phyloP scores from a whole-genome alignment of 495 filamentous ascomycete genomes.

The Umbilicaria muhlenbergii region DNA sequence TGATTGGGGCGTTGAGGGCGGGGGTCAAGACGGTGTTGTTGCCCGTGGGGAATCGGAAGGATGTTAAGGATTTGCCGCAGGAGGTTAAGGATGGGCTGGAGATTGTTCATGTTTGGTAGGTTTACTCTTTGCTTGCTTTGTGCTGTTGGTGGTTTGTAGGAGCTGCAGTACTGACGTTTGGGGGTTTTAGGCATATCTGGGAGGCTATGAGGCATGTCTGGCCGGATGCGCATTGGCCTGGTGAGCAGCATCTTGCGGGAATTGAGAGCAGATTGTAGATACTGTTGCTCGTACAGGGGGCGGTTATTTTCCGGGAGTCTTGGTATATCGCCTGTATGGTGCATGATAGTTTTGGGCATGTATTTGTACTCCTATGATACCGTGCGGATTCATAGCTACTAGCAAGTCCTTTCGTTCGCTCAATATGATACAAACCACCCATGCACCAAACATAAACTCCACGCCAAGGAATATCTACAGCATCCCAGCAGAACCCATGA shows the following conservation, averaged over 20 bases:
- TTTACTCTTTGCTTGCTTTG: slow-evolving; percentile 3
- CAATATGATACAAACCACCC: too few species aligned
- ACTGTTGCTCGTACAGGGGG: not conserved
- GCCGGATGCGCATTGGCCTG: slow-evolving; percentile 70
- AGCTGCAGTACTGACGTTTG: slow-evolving; percentile 12
- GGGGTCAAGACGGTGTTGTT: slow-evolving; percentile 91
- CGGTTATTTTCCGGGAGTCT: not conserved
- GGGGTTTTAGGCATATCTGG: slow-evolving; percentile 57
- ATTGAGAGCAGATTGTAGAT: slow-evolving; percentile 49
- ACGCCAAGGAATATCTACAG: slow-evolving; percentile 23
- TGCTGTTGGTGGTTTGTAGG: slow-evolving; percentile 11
- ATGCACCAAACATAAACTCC: slow-evolving; percentile 10
- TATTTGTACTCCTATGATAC: too few species aligned
- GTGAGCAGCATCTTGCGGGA: slow-evolving; percentile 45
- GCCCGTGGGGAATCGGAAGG: slow-evolving; percentile 79
- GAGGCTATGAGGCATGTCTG: slow-evolving; percentile 71
- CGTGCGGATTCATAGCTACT: too few species aligned
- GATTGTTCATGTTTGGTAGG: slow-evolving; percentile 79
- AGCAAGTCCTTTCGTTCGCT: too few species aligned
- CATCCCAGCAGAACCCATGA: not conserved
- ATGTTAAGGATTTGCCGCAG: slow-evolving; percentile 78
- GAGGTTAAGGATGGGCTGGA: slow-evolving; percentile 80
- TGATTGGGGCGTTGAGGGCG: slow-evolving; percentile 85
- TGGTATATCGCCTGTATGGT: not conserved
- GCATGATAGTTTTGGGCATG: not conserved